Conservation (phyloP, 164 flowering plant species). For the Hamamelis virginiana region DNA sequence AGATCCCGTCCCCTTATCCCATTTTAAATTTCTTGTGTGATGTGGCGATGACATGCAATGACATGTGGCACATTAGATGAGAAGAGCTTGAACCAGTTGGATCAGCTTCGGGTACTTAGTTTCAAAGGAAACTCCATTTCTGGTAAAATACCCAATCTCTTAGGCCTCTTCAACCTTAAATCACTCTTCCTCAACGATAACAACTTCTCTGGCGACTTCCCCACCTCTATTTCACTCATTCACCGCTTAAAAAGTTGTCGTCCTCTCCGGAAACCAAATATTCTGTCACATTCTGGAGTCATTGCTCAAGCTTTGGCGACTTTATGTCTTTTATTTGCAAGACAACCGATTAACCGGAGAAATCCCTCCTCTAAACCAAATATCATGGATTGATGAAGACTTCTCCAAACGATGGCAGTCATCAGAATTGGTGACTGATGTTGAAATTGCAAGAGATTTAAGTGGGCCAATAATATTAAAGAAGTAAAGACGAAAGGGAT, state of each 20-base stretch:
- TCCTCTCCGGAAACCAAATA: constrained; percentile 53
- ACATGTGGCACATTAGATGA: constrained; percentile 58
- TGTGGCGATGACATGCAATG: no score
- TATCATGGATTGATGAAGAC: no score
- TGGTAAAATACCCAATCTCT: constrained; percentile 65
- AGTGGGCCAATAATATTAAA: no score
- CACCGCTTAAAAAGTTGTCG: constrained; percentile 69
- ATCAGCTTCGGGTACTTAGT: constrained; percentile 84
- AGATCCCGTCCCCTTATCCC: no score
- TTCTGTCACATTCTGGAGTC: constrained; percentile 64
- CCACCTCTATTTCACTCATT: constrained; percentile 49
- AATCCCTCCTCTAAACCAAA: constrained; percentile 69
- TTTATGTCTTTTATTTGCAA: constrained; percentile 55
- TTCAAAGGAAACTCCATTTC: constrained; percentile 73
- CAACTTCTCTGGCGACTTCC: constrained; percentile 68
- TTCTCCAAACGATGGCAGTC: no score
- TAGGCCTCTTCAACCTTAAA: constrained; percentile 69
- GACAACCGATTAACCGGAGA: constrained; percentile 57
- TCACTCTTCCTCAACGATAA: constrained; percentile 66
- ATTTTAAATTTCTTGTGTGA: no score
- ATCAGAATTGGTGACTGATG: no score
- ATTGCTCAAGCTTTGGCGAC: constrained; percentile 37
- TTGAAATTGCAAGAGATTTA: no score
- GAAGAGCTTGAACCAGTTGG: constrained; percentile 47
- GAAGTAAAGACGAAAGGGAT: no score